Base-by-base conservation (phyloP, 345 rosid genomes). In the Jatropha curcas region DNA sequence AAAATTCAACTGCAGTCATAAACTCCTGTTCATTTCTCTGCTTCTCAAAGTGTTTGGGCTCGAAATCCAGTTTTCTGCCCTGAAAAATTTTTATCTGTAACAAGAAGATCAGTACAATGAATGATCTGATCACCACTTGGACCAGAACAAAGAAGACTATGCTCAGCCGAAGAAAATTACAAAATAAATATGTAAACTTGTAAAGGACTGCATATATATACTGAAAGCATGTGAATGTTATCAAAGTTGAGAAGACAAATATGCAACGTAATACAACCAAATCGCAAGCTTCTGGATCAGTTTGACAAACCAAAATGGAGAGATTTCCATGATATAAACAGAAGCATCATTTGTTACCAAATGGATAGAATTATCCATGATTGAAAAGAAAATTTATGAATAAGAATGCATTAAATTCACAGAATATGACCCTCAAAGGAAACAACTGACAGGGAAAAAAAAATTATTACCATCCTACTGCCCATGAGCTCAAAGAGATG, bases 1-100 rank as follows among this genome's bases (percentile, higher is more conserved):
- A 91, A 75, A 92, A 89, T 67, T 92, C 98, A 77, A 89, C 90
- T 9, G 89, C 89, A 71, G 96, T 92, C 82, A 91, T 45, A 66
- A 82, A 91, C 68, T 89, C 89, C 74, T 83, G 78, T 78, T 88
- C 94, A 19, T 56, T 82, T 78, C 81, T 81, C 65, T 51, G 74
- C 83, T 82, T 88, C 77, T 76, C 77, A 39, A 80, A 73, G 59
- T 71, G 77, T 71, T 80, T 84, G 66, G 86, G 81, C 82, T 92
- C 97, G 81, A 80, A 95, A 25, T 88, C 96, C 70, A 92, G 87
- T 85, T 82, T 95, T 77, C 90, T 82, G 57, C 98, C 97, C 0
- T 45, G 68, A 80, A 81, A 89, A 75, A 89, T 31, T 62, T 83
- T 86, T 70, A 95, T 88, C 98, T 94, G 82, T 37, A 78, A 73